phyloP scores from a whole-genome alignment of 2,329 filamentous ascomycete species.

The Aspergillus tubingensis region DNA sequence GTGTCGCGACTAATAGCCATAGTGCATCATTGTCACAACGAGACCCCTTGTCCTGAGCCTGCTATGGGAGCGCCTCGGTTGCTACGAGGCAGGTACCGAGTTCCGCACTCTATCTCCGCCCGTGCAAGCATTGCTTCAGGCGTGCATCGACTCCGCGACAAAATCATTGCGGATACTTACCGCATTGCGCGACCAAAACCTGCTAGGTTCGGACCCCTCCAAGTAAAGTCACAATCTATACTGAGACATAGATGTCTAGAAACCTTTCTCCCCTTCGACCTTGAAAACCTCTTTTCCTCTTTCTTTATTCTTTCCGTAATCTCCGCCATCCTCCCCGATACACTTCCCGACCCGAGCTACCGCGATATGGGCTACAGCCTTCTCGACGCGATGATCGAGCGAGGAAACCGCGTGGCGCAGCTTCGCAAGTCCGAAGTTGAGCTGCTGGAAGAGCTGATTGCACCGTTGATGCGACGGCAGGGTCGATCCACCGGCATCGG shows the following conservation, averaged over 20 bases:
- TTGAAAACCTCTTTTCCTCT: slow-evolving; percentile 29
- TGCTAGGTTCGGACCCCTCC: slow-evolving; percentile 19
- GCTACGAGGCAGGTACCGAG: slow-evolving; percentile 19
- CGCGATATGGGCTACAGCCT: slow-evolving; percentile 30
- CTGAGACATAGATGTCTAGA: slow-evolving; percentile 17
- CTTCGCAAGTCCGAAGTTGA: slow-evolving; percentile 27
- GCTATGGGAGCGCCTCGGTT: slow-evolving; percentile 22
- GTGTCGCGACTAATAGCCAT: background rate
- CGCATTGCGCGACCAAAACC: slow-evolving; percentile 26
- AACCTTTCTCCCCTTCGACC: slow-evolving; percentile 40
- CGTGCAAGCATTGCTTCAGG: slow-evolving; percentile 24
- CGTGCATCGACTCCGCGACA: slow-evolving; percentile 26
- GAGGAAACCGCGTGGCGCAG: slow-evolving; percentile 24
- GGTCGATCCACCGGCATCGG: background rate
- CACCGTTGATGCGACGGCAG: slow-evolving; percentile 12
- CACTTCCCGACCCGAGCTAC: slow-evolving; percentile 48
- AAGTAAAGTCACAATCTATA: background rate
- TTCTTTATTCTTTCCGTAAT: slow-evolving; percentile 40
- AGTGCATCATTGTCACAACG: slow-evolving; percentile 32
- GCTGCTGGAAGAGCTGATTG: slow-evolving; percentile 21
- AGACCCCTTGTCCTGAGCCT: slow-evolving; percentile 24
- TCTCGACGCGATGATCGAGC: slow-evolving; percentile 22
- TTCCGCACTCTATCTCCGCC: slow-evolving; percentile 23
- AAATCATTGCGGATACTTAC: slow-evolving; percentile 25
- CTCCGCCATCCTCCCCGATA: slow-evolving; percentile 43